Evolutionary conservation across 2,329 filamentous ascomycete genomes (phyloP).

Genomic region (Aspergillus sp.): DNA sequence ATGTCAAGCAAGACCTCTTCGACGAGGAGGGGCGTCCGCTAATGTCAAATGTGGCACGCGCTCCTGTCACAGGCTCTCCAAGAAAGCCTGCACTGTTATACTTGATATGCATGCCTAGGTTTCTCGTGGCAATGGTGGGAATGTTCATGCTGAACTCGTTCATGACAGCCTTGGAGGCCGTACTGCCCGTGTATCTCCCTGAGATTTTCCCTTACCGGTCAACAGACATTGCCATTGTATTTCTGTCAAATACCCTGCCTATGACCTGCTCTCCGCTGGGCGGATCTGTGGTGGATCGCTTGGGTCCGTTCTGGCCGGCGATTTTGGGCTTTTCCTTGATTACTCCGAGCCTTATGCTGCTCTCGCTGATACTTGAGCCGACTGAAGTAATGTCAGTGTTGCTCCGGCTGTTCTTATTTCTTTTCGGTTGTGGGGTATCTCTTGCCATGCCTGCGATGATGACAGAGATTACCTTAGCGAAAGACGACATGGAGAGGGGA

Average conservation of each 20-base stretch:
- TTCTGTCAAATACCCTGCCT: not conserved
- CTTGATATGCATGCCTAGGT: not conserved
- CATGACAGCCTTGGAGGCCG: not conserved
- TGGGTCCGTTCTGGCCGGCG: slow-evolving; percentile 11
- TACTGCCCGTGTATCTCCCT: not conserved
- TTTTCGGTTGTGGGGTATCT: slow-evolving; percentile 12
- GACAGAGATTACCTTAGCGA: slow-evolving; percentile 49
- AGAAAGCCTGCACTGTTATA: not conserved
- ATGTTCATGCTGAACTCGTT: not conserved
- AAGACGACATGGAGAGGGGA: slow-evolving; percentile 38
- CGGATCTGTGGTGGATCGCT: slow-evolving; percentile 17
- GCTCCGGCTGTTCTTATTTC: slow-evolving; percentile 10
- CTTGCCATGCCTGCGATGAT: slow-evolving; percentile 65
- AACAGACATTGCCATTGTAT: not conserved
- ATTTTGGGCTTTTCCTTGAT: slow-evolving; percentile 10
- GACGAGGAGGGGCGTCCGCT: not conserved
- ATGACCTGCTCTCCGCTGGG: not conserved
- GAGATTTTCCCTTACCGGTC: not conserved
- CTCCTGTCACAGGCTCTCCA: too few species aligned
- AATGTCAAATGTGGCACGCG: not conserved
- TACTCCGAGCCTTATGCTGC: slow-evolving; percentile 12
- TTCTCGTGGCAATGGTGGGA: not conserved
- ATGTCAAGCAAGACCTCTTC: not conserved
- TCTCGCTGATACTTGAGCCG: slow-evolving; percentile 4
- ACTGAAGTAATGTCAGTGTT: not conserved